A percentile compares a stretch with the other conserved stretches of the same genome.
These are phyloP conservation scores for Ascochyta clinopodiicola DNA, from an alignment of 2,329 filamentous ascomycete species.

Conservation along the genomic window DNA sequence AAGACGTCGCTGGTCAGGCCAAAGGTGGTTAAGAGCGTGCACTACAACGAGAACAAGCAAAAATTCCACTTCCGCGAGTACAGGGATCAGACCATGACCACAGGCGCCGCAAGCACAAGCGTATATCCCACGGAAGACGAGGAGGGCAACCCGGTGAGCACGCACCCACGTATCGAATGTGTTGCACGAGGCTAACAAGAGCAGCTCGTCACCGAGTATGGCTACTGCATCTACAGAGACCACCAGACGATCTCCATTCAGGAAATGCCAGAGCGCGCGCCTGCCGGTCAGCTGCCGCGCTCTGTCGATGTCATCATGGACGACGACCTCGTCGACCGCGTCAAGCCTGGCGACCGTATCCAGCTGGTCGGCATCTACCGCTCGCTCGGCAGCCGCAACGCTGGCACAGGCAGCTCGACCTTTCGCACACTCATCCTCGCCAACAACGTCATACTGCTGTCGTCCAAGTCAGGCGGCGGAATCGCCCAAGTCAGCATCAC, in stretches of 20 bases:
- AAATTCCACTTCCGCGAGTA: slow-evolving; percentile 92
- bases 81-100: slow-evolving; percentile 94
- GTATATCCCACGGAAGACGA: slow-evolving; percentile 95
- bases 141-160: slow-evolving; percentile 77
- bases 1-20: slow-evolving; percentile 93
- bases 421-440: slow-evolving; percentile 95
- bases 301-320: slow-evolving; percentile 97
- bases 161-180: no score
- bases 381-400: slow-evolving; percentile 92
- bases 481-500: slow-evolving; percentile 92
- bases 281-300: slow-evolving; percentile 91
- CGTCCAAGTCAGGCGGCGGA: slow-evolving; percentile 93
- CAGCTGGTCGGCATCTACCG: slow-evolving; percentile 97
- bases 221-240: slow-evolving; percentile 92
- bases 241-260: slow-evolving; percentile 98
- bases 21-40: slow-evolving; percentile 97
- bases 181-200: neutral
- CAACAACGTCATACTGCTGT: slow-evolving; percentile 93
- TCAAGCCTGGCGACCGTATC: slow-evolving; percentile 94
- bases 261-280: slow-evolving; percentile 97
- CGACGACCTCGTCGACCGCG: slow-evolving; percentile 91
- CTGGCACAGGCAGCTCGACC: slow-evolving; percentile 85
- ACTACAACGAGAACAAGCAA: slow-evolving; percentile 87
- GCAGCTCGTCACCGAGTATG: slow-evolving; percentile 87
- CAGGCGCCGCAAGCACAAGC: slow-evolving; percentile 83